These are phyloP conservation scores for Podospora tetraspora DNA, from an alignment of 495 filamentous ascomycete species.

Conservation along the genomic window DNA sequence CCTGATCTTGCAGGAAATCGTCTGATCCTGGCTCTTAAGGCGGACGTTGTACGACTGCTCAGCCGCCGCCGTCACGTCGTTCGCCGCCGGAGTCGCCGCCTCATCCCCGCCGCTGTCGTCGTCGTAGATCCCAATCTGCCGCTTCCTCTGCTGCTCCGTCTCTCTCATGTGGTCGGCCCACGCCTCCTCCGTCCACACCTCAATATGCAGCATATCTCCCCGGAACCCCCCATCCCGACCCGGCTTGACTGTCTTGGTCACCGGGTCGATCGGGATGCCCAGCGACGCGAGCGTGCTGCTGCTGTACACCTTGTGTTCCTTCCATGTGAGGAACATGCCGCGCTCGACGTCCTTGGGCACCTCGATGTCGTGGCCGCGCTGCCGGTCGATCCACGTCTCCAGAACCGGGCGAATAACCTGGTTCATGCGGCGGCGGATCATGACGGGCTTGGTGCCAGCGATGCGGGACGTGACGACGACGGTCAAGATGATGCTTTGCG, in stretches of 20 bases:
- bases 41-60: slow-evolving; percentile 39
- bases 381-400: slow-evolving; percentile 14
- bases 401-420: slow-evolving; percentile 21
- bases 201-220: slow-evolving; percentile 53
- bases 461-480: slow-evolving; percentile 18
- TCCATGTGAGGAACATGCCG: slow-evolving; percentile 73
- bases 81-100: slow-evolving; percentile 21
- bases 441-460: slow-evolving; percentile 10
- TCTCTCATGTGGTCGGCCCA: slow-evolving; percentile 45
- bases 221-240: slow-evolving; percentile 32
- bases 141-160: slow-evolving; percentile 33
- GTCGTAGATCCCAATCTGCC: slow-evolving; percentile 23
- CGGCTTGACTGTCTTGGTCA: slow-evolving; percentile 29
- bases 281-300: slow-evolving; percentile 66
- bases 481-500: slow-evolving; percentile 9
- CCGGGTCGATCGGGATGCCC: slow-evolving; percentile 45
- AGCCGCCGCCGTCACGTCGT: slow-evolving; percentile 55
- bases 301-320: slow-evolving; percentile 64
- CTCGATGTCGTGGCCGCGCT: not conserved
- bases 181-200: slow-evolving; percentile 64
- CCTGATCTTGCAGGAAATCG: slow-evolving; percentile 5
- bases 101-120: slow-evolving; percentile 8
- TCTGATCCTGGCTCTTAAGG: slow-evolving; percentile 34
- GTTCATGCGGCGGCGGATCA: slow-evolving; percentile 12
- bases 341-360: slow-evolving; percentile 15